Evolutionary conservation across 257 asterid genomes (phyloP), one percentile per base, ranked within the genome.

Genomic region (Cynanchum wilfordii): DNA sequence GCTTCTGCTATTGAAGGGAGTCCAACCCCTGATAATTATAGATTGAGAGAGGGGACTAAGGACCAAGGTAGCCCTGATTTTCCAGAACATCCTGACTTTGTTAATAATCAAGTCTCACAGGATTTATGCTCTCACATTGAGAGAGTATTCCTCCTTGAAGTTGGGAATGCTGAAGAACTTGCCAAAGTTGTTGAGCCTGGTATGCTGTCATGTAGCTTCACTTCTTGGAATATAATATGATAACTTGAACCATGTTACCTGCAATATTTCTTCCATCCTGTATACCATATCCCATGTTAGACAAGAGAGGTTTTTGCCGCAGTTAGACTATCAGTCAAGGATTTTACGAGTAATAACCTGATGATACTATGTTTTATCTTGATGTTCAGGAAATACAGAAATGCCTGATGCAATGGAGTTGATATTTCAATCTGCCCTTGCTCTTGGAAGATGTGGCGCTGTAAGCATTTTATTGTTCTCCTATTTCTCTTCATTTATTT

Each of bases 351-450:
- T 54, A 54, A 5, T n/a, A 36, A 47, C 56, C 70, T 30, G 7
- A 25, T 15, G 40, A 36, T 49, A n/a, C 45, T 27, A 11, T 56
- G 29, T 49, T 63, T 17, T 69, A 40, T 67, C 72, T 72, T 42
- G 36, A 29, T 29, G 7, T 62, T 36, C 89, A 92, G 98, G 93
- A 79, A 86, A 81, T 70, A 71, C 54, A 72, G 93, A 90, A 84
- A 87, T 92, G 90, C 98, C 97, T 57, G 97, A 92, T 83, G 98
- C 97, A 59, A 89, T 92, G 95, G 98, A 92, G 75, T 72, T 86
- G 70, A 84, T 92, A 78, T 92, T 86, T 80, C 97, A 90, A 76
- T 82, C 87, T 81, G 97, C 98, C 60, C 87, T 92, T 72, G 89
- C 81, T 76, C 71, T 81, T 75, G 98, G 98, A 42, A 86, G 78